These are phyloP conservation scores for Phoenix roebelenii DNA, from an alignment of 176 grass and related monocot species.

Conservation along the genomic window DNA sequence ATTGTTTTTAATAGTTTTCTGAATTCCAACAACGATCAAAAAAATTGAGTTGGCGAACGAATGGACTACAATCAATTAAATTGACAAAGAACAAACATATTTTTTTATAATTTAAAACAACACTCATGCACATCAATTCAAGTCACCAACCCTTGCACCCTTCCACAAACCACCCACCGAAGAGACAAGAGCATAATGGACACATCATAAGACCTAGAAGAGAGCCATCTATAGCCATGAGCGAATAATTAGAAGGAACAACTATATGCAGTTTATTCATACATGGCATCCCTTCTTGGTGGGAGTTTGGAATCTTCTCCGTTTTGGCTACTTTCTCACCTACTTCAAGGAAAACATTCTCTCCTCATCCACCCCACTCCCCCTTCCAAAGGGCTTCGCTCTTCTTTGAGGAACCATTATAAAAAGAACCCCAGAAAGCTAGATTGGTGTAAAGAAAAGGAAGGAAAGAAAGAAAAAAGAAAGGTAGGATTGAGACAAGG, in stretches of 20 bases:
- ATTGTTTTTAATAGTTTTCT: too few relatives aligned
- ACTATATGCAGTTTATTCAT: constrained; percentile 20
- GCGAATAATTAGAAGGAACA: constrained; percentile 14
- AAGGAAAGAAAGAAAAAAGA: not conserved
- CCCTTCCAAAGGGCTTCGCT: constrained; percentile 25
- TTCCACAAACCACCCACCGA: constrained; percentile 2
- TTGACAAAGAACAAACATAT: too few relatives aligned
- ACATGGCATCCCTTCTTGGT: constrained; percentile 3
- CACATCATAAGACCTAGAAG: constrained; percentile 1
- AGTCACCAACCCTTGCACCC: not conserved
- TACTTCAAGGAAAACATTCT: not conserved
- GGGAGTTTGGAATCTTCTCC: constrained; percentile 46
- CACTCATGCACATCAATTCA: constrained; percentile 11
- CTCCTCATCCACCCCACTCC: not conserved
- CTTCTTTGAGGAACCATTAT: constrained; percentile 33
- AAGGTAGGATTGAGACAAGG: constrained; percentile 20
- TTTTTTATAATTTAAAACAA: too few relatives aligned
- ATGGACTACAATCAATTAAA: too few relatives aligned
- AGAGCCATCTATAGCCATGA: constrained; percentile 3
- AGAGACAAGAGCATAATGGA: not conserved
- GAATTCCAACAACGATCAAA: too few relatives aligned
- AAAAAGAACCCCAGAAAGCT: constrained; percentile 32
- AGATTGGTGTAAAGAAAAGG: not conserved
- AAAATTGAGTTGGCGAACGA: too few relatives aligned
- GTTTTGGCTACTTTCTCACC: constrained; percentile 5